Evolutionary conservation across 140 eudicot species (phyloP), one percentile per base, ranked within the genome.

Genomic region (Stevia rebaudiana): DNA sequence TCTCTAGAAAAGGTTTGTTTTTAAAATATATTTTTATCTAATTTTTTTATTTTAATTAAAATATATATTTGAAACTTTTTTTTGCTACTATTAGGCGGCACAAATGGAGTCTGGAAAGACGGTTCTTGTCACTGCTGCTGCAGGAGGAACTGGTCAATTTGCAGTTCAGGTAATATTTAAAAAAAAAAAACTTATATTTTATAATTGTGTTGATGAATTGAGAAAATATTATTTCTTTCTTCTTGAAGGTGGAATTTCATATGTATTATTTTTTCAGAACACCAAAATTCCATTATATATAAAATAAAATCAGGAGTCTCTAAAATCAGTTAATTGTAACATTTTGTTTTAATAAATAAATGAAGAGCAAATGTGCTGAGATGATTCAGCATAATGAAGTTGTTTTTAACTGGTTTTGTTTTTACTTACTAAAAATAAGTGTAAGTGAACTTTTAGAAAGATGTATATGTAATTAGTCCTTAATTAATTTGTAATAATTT

Each of bases 71-170:
- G 43, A 21, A 21, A 48, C 11, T 40, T 30, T n/a, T 17, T 74
- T 30, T 62, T 69, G 66, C 24, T 75, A 24, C 19, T 68, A 63
- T 23, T 72, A 92, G 98, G 87, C 90, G 41, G 96, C 96, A 53
- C 96, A 81, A 65, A 85, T 92, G 95, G 95, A 80, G 58, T 81
- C 87, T 0, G 96, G 94, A 57, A 84, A 88, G 72, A 72, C 80
- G 4, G 95, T 92, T 68, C 95, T 92, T 70, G 94, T 92, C 68
- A 92, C 98, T 50, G 98, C 98, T 52, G 98, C 98, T 68, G 98
- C 98, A 49, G 98, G 98, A 31, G 98, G 96, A 47, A 92, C 96
- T 0, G 96, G 98, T 50, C 98, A 92, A 65, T 92, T 92, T 76
- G 98, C 96, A 21, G 98, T 92, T 75, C 98, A 91, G 95, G 96